Evolutionary conservation across 148 eudicot species (phyloP).

Genomic region (Tetragonia tetragonoides): DNA sequence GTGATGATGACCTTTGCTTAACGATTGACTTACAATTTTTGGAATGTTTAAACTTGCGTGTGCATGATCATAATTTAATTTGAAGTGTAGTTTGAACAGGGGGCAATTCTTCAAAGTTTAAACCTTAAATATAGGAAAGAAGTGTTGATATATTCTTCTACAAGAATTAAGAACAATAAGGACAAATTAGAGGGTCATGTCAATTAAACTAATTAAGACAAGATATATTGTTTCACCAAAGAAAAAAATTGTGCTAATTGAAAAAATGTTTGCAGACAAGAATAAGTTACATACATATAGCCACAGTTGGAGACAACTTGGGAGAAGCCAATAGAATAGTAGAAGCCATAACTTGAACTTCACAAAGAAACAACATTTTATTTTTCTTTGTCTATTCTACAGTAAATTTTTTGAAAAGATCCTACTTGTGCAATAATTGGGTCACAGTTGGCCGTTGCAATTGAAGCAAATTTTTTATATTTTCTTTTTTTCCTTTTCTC

Average conservation of each 20-base stretch:
- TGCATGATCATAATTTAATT: conserved; percentile 17
- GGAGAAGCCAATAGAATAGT: conserved; percentile 11
- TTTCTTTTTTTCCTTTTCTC: no score
- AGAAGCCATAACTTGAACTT: background rate
- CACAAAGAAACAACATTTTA: background rate
- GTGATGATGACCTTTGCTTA: conserved; percentile 28
- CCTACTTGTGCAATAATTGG: background rate
- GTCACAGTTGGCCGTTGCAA: background rate
- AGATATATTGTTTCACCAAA: background rate
- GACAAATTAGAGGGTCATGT: conserved; percentile 26
- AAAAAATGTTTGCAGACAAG: background rate
- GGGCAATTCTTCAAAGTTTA: conserved; percentile 58
- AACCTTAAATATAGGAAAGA: conserved; percentile 56
- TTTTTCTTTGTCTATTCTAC: conserved; percentile 1
- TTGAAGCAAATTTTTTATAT: no score
- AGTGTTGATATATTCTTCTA: conserved; percentile 22
- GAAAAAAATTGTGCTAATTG: background rate
- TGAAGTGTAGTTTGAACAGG: conserved; percentile 57
- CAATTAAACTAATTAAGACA: conserved; percentile 3
- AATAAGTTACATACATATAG: background rate
- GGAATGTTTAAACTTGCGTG: conserved; percentile 18
- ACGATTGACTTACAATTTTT: conserved; percentile 16
- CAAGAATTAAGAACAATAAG: conserved; percentile 11
- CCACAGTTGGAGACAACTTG: conserved; percentile 16
- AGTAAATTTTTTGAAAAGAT: background rate